A percentile compares a stretch with the other conserved stretches of the same genome.
Conservation (phyloP, 2,329 filamentous ascomycete genomes). For the Dothistroma pini region DNA sequence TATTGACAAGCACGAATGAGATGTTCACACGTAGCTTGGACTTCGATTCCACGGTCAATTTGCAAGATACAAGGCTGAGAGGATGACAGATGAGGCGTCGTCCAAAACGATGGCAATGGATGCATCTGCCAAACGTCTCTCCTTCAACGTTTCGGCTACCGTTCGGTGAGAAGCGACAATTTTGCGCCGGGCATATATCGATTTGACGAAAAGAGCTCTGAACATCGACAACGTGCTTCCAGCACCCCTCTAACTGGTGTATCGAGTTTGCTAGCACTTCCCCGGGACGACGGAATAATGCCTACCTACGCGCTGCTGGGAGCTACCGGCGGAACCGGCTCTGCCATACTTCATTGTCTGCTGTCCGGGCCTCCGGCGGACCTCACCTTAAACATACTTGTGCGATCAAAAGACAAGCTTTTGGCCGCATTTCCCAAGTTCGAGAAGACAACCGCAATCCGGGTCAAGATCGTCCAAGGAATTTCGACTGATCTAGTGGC, state of each 20-base stretch:
- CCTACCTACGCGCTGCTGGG: slow-evolving; percentile 21
- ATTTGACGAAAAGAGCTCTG: too few relatives aligned
- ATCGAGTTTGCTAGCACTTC: background rate
- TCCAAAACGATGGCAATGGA: too few relatives aligned
- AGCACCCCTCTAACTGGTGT: background rate
- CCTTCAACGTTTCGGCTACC: too few relatives aligned
- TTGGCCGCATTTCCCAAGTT: slow-evolving; percentile 21
- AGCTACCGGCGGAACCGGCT: slow-evolving; percentile 22
- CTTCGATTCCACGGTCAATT: background rate
- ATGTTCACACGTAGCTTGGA: background rate
- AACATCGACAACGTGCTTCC: background rate
- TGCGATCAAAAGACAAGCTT: slow-evolving; percentile 24
- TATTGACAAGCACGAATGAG: background rate
- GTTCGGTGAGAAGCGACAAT: too few relatives aligned
- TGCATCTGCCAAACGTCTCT: too few relatives aligned
- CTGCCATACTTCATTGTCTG: slow-evolving; percentile 16
- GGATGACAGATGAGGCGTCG: too few relatives aligned
- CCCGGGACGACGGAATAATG: slow-evolving; percentile 6
- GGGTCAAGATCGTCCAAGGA: background rate
- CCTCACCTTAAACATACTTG: slow-evolving; percentile 25
- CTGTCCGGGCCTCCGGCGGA: slow-evolving; percentile 16
- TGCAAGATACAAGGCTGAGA: too few relatives aligned
- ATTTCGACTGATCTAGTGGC: background rate
- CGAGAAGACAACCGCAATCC: slow-evolving; percentile 7
- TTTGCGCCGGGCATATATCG: too few relatives aligned